Percentiles rank a stretch among this genome's conserved stretches.
phyloP scores from a whole-genome alignment of 192 early-diverging fungal species.

The Coemansia sp. region DNA sequence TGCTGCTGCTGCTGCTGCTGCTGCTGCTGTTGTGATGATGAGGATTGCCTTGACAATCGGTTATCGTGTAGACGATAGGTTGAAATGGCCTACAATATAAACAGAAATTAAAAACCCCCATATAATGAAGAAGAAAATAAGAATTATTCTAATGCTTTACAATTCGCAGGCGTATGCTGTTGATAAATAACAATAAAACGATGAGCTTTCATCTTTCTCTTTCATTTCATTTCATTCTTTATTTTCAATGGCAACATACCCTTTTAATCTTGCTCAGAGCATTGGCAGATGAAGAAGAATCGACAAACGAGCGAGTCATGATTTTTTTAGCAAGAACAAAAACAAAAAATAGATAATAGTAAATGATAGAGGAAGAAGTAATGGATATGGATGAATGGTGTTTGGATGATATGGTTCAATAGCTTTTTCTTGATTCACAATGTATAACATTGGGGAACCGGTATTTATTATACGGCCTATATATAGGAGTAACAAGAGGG shows the following conservation, averaged over 20 bases:
- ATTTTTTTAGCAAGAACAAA: neutral
- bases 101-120: neutral
- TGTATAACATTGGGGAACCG: no score
- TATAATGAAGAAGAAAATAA: neutral
- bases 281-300: neutral
- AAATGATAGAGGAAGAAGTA: neutral
- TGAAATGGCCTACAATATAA: neutral
- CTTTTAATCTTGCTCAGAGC: conserved; percentile 1
- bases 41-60: conserved; percentile 2
- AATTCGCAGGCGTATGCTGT: no score
- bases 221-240: no score
- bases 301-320: neutral
- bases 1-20: neutral
- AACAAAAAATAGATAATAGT: conserved; percentile 9
- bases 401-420: neutral
- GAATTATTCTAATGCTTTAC: no score
- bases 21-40: neutral
- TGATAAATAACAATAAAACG: no score
- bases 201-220: no score
- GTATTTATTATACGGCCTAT: neutral
- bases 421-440: no score
- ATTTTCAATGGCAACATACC: neutral
- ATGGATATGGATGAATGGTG: neutral
- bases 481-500: neutral
- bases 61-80: neutral